Conservation (phyloP, 225 moss, liverwort and hornwort species). For the Bryum argenteum region DNA sequence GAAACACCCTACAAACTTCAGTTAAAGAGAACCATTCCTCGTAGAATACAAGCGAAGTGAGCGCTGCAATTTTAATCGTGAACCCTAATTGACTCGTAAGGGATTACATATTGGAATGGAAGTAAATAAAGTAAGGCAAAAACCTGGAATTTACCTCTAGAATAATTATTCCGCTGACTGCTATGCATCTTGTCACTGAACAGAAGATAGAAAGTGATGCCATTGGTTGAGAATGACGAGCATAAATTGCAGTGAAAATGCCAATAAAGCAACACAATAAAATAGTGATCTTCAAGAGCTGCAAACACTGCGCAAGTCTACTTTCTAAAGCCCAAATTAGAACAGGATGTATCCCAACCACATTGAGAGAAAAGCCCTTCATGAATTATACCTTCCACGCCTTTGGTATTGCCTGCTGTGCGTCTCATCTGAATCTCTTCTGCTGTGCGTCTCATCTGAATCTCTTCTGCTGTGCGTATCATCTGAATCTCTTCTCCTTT, state of each 20-base stretch:
- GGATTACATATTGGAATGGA: constrained; percentile 4
- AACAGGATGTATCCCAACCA: not conserved
- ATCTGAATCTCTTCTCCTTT: constrained; percentile 48
- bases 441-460: constrained; percentile 45
- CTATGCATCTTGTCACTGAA: constrained; percentile 53
- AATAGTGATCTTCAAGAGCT: not conserved
- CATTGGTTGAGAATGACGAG: constrained; percentile 23
- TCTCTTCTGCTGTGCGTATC: constrained; percentile 47
- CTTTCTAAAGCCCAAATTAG: not conserved
- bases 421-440: constrained; percentile 52
- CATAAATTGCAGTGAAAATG: constrained; percentile 1
- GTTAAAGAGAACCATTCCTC: not conserved
- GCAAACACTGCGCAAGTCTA: not conserved
- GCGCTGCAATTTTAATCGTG: not conserved
- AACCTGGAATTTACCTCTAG: constrained; percentile 37
- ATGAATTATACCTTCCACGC: constrained; percentile 65
- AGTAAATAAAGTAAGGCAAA: not conserved
- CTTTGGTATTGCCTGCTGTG: constrained; percentile 56
- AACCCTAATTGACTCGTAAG: not conserved
- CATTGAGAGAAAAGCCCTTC: not conserved
- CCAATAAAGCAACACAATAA: constrained; percentile 1
- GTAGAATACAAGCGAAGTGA: constrained; percentile 1
- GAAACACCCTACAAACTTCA: not conserved
- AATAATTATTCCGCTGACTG: constrained; percentile 41
- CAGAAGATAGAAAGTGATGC: constrained; percentile 13